Percentiles rank a stretch among this genome's conserved stretches.
Conservation (phyloP, 2,329 filamentous ascomycete genomes). For the Neonectria faginata region DNA sequence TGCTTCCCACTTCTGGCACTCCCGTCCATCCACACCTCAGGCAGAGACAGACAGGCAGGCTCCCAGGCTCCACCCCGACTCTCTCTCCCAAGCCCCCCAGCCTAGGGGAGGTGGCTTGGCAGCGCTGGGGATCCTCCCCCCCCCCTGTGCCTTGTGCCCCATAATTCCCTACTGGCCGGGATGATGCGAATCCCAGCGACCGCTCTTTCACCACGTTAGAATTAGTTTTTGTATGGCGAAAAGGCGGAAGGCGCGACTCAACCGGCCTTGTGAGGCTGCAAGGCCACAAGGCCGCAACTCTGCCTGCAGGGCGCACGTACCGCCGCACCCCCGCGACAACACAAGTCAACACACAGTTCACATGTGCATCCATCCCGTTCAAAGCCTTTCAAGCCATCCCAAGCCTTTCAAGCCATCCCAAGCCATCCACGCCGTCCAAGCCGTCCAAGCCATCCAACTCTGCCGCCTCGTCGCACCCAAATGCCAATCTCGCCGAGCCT, state of each 20-base stretch:
- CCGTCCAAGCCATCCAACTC: conserved; percentile 2
- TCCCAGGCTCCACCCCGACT: neutral
- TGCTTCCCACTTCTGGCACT: neutral
- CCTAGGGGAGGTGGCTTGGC: neutral
- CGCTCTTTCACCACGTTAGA: conserved; percentile 36
- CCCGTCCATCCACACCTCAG: neutral
- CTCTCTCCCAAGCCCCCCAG: no score
- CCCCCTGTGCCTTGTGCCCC: no score
- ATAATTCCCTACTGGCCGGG: conserved; percentile 28
- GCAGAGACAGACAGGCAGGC: neutral
- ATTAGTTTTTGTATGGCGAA: conserved; percentile 41
- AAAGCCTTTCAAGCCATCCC: neutral
- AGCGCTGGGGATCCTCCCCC: neutral
- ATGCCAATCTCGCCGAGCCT: conserved; percentile 22
- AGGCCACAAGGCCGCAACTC: conserved; percentile 20
- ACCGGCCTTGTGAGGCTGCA: conserved; percentile 6
- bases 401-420: neutral
- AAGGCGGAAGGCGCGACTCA: conserved; percentile 41
- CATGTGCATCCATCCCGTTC: neutral
- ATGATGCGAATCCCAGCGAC: conserved; percentile 28
- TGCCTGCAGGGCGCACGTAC: neutral
- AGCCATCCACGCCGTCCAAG: neutral
- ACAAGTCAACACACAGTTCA: neutral
- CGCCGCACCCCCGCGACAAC: neutral
- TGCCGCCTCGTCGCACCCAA: conserved; percentile 8